A percentile compares a stretch with the other conserved stretches of the same genome.
phyloP scores from a whole-genome alignment of 148 eudicot genomes.

The Diospyros lotus region DNA sequence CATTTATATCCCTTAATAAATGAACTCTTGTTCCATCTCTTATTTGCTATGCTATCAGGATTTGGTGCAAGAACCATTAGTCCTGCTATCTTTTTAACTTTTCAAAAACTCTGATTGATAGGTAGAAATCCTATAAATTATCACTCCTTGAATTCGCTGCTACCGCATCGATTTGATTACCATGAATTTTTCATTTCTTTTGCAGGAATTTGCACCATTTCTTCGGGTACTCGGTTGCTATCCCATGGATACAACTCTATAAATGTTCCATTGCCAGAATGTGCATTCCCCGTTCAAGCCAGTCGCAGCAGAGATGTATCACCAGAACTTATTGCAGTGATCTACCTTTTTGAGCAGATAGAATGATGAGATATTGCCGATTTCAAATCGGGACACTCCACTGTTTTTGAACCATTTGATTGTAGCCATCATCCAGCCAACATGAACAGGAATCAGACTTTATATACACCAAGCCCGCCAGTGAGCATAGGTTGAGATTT shows the following conservation, averaged over 20 bases:
- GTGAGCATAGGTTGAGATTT: no score
- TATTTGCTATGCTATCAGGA: neutral
- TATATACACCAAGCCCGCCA: no score
- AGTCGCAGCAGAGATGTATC: neutral
- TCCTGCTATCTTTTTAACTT: neutral
- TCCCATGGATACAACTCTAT: conserved; percentile 51
- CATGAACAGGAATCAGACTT: no score
- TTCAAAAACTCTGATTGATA: no score
- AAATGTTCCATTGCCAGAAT: neutral
- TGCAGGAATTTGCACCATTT: conserved; percentile 87
- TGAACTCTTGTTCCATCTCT: neutral
- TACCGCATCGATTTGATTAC: neutral
- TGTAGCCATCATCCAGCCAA: neutral
- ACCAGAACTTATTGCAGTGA: neutral
- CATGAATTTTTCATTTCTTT: conserved; percentile 1
- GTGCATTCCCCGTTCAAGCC: neutral
- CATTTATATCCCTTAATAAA: neutral
- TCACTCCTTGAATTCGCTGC: no score
- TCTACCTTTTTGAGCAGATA: neutral
- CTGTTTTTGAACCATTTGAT: neutral
- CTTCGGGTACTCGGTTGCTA: conserved; percentile 91
- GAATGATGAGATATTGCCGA: neutral
- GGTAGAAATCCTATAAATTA: no score
- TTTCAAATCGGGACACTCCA: no score
- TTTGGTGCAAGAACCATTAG: neutral